phyloP scores from a whole-genome alignment of 306 rosid genomes.

The Carpinus viminea region DNA sequence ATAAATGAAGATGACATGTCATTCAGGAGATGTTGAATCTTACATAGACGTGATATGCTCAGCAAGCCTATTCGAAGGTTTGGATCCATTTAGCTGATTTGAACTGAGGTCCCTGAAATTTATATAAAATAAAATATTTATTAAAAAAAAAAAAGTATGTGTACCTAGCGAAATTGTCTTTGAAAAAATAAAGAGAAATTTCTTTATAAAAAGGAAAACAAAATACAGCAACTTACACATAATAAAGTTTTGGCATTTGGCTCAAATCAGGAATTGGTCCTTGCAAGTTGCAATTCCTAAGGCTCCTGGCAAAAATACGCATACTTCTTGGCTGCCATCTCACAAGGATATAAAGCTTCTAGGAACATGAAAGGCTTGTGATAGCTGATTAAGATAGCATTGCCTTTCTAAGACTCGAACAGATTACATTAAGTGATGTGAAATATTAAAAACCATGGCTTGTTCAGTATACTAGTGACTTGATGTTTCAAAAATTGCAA shows the following conservation, averaged over 20 bases:
- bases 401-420: not conserved
- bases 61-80: constrained; percentile 61
- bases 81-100: constrained; percentile 64
- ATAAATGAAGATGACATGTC: too few relatives aligned
- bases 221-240: constrained; percentile 58
- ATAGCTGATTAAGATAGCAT: not conserved
- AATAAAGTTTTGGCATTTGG: constrained; percentile 50
- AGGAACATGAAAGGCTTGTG: not conserved
- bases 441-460: not conserved
- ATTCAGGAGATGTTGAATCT: constrained; percentile 15
- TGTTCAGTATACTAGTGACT: not conserved
- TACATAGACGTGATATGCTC: constrained; percentile 74
- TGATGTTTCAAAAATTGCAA: not conserved
- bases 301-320: constrained; percentile 55
- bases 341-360: not conserved
- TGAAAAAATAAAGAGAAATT: constrained; percentile 13
- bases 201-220: constrained; percentile 9
- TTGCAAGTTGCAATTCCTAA: constrained; percentile 77
- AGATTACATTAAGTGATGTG: not conserved
- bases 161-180: constrained; percentile 3
- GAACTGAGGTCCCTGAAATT: constrained; percentile 80
- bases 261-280: constrained; percentile 93
- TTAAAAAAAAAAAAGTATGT: constrained; percentile 4
- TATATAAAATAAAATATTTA: constrained; percentile 23
- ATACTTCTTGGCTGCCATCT: not conserved